phyloP scores from a whole-genome alignment of 306 rosid species.

The Ormosia emarginata region DNA sequence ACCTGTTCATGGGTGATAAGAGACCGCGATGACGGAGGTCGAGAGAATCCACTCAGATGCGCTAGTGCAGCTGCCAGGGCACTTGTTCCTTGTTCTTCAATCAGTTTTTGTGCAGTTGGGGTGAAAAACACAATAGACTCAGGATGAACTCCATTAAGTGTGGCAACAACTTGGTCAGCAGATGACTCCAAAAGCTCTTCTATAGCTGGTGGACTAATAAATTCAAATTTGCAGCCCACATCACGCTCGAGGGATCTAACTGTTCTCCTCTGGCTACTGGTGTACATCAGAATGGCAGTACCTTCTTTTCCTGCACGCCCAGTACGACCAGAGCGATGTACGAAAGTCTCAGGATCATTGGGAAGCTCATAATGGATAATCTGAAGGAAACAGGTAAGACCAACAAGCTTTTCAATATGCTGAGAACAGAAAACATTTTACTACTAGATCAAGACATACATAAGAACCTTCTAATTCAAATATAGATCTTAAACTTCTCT shows the following conservation, averaged over 20 bases:
- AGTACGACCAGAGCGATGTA: conserved; percentile 99
- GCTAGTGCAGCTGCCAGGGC: conserved; percentile 99
- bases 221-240: conserved; percentile 90
- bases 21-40: conserved; percentile 91
- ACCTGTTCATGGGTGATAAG: conserved; percentile 91
- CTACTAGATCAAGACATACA: neutral
- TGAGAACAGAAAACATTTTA: conserved; percentile 18
- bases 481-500: conserved; percentile 5
- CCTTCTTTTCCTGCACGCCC: conserved; percentile 98
- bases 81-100: conserved; percentile 75
- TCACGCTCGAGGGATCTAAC: conserved; percentile 96
- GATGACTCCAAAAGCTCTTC: conserved; percentile 81
- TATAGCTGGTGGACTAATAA: conserved; percentile 66
- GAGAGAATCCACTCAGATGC: conserved; percentile 88
- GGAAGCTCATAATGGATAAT: conserved; percentile 97
- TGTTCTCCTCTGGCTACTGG: conserved; percentile 92
- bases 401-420: conserved; percentile 14
- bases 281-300: conserved; percentile 79
- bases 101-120: conserved; percentile 78
- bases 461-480: conserved; percentile 13
- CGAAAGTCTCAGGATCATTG: conserved; percentile 98
- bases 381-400: conserved; percentile 36
- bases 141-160: conserved; percentile 84
- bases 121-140: conserved; percentile 80
- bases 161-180: conserved; percentile 81